These are phyloP conservation scores for Coniochaeta hoffmannii DNA, from an alignment of 2,329 filamentous ascomycete species.

Conservation along the genomic window DNA sequence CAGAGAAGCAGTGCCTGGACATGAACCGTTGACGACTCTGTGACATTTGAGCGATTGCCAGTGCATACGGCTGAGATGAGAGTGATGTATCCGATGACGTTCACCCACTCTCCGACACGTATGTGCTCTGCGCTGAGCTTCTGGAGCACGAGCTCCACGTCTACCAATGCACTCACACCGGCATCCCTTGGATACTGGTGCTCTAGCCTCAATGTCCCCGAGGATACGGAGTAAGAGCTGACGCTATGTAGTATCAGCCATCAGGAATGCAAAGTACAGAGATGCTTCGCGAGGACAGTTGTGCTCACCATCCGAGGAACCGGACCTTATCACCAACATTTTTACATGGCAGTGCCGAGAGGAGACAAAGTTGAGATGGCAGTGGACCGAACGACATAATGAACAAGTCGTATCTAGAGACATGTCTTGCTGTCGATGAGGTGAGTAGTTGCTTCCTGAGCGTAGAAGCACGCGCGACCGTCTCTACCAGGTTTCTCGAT, in stretches of 20 bases:
- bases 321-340: constrained; percentile 70
- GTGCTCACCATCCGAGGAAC: constrained; percentile 85
- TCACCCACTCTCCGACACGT: constrained; percentile 76
- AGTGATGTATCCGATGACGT: constrained; percentile 74
- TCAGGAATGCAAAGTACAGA: too few species aligned
- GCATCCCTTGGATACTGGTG: constrained; percentile 52
- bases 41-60: not conserved
- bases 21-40: constrained; percentile 22
- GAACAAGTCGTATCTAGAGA: not conserved
- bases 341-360: constrained; percentile 49
- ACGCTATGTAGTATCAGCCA: too few species aligned
- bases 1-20: constrained; percentile 76
- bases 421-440: not conserved
- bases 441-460: too few species aligned
- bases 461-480: too few species aligned
- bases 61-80: constrained; percentile 3
- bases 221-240: constrained; percentile 39
- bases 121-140: constrained; percentile 55
- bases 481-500: too few species aligned
- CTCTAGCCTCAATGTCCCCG: constrained; percentile 58
- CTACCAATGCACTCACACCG: constrained; percentile 50
- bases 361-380: constrained; percentile 57
- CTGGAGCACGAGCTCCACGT: constrained; percentile 65
- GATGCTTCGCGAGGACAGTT: too few species aligned
- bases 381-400: constrained; percentile 51